phyloP scores from a whole-genome alignment of 345 rosid species.

The Eucalyptus tenuipes region DNA sequence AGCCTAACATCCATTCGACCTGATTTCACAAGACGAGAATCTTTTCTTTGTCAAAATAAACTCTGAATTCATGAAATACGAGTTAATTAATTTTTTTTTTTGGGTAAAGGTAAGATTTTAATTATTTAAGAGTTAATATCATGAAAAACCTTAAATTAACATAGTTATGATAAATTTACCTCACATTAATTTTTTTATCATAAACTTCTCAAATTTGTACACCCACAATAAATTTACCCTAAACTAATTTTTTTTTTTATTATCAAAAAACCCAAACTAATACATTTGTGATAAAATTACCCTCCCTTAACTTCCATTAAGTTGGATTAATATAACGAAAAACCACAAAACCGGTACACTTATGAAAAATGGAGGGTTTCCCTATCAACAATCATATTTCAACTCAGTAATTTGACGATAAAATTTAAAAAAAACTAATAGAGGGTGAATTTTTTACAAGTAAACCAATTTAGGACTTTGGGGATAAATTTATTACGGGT shows the following conservation, averaged over 20 bases:
- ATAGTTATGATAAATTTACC: too few relatives aligned
- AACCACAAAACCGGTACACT: accelerated
- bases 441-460: accelerated
- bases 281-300: too few relatives aligned
- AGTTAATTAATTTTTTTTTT: too few relatives aligned
- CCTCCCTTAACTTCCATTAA: accelerated
- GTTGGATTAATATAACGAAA: accelerated
- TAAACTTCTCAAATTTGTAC: accelerated
- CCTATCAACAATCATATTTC: too few relatives aligned
- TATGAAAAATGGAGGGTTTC: too few relatives aligned
- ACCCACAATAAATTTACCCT: accelerated
- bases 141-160: accelerated
- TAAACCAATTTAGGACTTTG: too few relatives aligned
- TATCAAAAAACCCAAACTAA: accelerated
- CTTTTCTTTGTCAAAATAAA: not conserved
- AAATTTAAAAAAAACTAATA: accelerated
- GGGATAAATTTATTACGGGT: accelerated
- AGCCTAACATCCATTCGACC: not conserved
- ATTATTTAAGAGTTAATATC: not conserved
- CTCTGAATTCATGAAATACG: not conserved
- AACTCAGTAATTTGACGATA: accelerated
- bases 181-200: too few relatives aligned
- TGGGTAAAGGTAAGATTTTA: too few relatives aligned
- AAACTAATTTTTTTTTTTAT: accelerated
- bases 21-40: not conserved